Conservation (phyloP, 1,284 basidiomycete genomes). For the Ustilago tritici region DNA sequence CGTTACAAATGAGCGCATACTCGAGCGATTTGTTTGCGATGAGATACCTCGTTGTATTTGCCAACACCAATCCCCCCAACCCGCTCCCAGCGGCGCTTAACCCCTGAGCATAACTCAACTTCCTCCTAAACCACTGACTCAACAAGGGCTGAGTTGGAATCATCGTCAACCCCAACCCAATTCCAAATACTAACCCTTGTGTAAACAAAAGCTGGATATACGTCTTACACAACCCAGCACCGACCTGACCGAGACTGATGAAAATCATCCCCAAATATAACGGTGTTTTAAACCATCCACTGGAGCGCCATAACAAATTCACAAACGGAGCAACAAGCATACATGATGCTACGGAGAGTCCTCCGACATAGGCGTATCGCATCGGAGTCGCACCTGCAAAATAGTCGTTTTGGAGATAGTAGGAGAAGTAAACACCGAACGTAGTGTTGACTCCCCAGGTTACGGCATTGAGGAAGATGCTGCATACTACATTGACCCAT, state of each 20-base stretch:
- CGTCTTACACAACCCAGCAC: slow-evolving; percentile 46
- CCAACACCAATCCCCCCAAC: slow-evolving; percentile 36
- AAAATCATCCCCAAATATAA: slow-evolving; percentile 67
- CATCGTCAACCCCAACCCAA: slow-evolving; percentile 58
- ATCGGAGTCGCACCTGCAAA: slow-evolving; percentile 69
- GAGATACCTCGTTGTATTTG: slow-evolving; percentile 43
- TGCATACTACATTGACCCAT: slow-evolving; percentile 70
- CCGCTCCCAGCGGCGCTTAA: slow-evolving; percentile 35
- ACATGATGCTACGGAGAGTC: slow-evolving; percentile 69
- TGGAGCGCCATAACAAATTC: slow-evolving; percentile 67
- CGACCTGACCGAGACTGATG: slow-evolving; percentile 42
- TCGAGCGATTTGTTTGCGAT: slow-evolving; percentile 48
- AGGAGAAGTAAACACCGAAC: slow-evolving; percentile 71
- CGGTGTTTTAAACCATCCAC: slow-evolving; percentile 67
- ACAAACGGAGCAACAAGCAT: slow-evolving; percentile 70
- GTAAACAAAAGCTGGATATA: slow-evolving; percentile 56
- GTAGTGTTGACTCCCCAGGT: slow-evolving; percentile 71
- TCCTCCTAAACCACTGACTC: slow-evolving; percentile 44
- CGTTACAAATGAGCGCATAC: slow-evolving; percentile 61
- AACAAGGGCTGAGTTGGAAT: slow-evolving; percentile 48
- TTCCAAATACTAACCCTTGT: slow-evolving; percentile 55
- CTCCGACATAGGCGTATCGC: slow-evolving; percentile 71
- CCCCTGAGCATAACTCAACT: slow-evolving; percentile 38
- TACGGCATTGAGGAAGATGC: slow-evolving; percentile 67
- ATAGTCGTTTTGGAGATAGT: slow-evolving; percentile 71